Percentiles rank a stretch among this genome's conserved stretches.
These are phyloP conservation scores for Clarireedia monteithiana DNA, from an alignment of 2,329 filamentous ascomycete genomes.

Conservation along the genomic window DNA sequence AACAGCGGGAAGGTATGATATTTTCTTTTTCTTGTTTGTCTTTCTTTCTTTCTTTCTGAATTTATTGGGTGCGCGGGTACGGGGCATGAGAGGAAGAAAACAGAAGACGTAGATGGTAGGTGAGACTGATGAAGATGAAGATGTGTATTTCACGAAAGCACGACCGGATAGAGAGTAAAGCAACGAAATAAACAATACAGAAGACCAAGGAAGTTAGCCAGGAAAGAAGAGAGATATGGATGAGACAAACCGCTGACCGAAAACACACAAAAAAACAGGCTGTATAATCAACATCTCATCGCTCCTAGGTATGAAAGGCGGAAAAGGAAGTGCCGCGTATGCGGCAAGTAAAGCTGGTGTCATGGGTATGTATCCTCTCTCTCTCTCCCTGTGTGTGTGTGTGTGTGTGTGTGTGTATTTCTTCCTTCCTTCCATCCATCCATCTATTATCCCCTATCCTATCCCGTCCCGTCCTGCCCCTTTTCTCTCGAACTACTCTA, in stretches of 20 bases:
- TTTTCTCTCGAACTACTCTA: no score
- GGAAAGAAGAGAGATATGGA: no score
- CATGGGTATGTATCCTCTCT: slow-evolving; percentile 42
- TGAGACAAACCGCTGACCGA: not conserved
- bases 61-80: not conserved
- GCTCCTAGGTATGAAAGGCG: slow-evolving; percentile 61
- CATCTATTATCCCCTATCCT: not conserved
- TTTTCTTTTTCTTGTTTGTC: not conserved
- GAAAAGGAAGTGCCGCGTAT: slow-evolving; percentile 64
- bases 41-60: not conserved
- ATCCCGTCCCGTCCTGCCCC: no score
- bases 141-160: no score
- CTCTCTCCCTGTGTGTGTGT: not conserved
- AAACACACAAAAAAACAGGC: slow-evolving; percentile 29
- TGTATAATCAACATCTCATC: slow-evolving; percentile 81
- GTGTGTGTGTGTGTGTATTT: not conserved
- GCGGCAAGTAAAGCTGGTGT: slow-evolving; percentile 76
- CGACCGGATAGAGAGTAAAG: no score
- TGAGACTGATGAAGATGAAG: no score
- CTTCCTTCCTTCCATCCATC: not conserved
- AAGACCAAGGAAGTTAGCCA: no score
- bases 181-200: no score
- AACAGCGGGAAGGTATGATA: slow-evolving; percentile 25
- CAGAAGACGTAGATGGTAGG: no score
- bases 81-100: not conserved